Conservation (phyloP, 2,329 filamentous ascomycete genomes). For the Calonectria fujianensis region DNA sequence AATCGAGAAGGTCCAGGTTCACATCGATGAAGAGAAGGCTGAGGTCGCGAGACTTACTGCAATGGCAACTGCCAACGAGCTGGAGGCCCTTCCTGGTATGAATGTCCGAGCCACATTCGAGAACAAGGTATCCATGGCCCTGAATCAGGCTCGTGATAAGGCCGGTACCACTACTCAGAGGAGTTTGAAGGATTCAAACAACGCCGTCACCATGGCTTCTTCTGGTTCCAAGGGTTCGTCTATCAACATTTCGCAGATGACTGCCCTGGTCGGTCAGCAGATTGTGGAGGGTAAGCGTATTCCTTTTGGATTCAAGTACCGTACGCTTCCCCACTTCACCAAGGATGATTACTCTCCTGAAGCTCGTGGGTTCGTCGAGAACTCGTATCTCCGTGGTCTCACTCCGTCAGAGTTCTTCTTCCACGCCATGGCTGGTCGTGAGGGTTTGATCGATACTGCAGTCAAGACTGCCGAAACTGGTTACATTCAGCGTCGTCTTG, state of each 20-base stretch:
- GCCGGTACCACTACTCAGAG: conserved; percentile 94
- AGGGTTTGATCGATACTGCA: conserved; percentile 99
- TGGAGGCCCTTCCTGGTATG: conserved; percentile 98
- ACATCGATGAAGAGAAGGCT: conserved; percentile 87
- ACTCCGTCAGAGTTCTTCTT: conserved; percentile 99
- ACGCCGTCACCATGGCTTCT: conserved; percentile 95
- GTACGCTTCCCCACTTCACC: conserved; percentile 96
- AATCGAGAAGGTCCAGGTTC: conserved; percentile 87
- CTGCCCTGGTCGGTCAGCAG: conserved; percentile 96
- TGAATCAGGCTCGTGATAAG: conserved; percentile 97
- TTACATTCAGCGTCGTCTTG: conserved; percentile 98
- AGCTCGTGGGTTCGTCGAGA: conserved; percentile 97
- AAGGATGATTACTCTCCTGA: conserved; percentile 99
- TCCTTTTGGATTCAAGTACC: conserved; percentile 99
- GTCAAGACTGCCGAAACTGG: conserved; percentile 99
- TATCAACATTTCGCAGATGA: conserved; percentile 99
- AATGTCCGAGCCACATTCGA: conserved; percentile 99
- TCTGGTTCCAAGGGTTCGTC: conserved; percentile 99
- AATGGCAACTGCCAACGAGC: conserved; percentile 87
- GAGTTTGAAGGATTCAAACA: conserved; percentile 96
- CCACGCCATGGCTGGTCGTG: conserved; percentile 99
- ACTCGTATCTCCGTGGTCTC: conserved; percentile 96
- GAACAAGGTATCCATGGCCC: conserved; percentile 93
- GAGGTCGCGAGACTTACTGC: conserved; percentile 86
- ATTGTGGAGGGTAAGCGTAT: conserved; percentile 99